Evolutionary conservation across 2,329 filamentous ascomycete genomes (phyloP).

Genomic region (Metarhizium album): DNA sequence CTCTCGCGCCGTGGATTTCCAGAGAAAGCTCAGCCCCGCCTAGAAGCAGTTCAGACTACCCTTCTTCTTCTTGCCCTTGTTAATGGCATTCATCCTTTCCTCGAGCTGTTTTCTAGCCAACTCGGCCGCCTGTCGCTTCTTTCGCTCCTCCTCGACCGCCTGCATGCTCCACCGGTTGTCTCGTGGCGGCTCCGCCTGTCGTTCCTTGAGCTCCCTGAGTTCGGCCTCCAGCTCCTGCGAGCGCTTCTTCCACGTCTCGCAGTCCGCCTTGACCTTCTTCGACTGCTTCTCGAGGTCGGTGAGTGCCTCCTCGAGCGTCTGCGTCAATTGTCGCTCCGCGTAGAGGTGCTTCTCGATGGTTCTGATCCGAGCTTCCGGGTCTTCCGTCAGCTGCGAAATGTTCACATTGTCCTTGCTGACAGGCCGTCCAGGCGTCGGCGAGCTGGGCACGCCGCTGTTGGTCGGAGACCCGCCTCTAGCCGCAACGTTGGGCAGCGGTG

Average conservation of each 20-base stretch:
- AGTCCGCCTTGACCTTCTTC: conserved; percentile 83
- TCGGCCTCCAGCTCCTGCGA: conserved; percentile 64
- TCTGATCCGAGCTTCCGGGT: conserved; percentile 88
- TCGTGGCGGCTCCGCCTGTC: conserved; percentile 33
- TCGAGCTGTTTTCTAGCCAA: conserved; percentile 80
- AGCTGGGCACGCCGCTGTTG: conserved; percentile 31
- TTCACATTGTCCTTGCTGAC: conserved; percentile 63
- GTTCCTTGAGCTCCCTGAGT: conserved; percentile 53
- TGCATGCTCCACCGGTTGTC: conserved; percentile 64
- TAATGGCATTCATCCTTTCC: conserved; percentile 87
- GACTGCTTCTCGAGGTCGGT: conserved; percentile 87
- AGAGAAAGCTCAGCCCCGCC: conserved; percentile 11
- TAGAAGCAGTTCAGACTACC: conserved; percentile 96
- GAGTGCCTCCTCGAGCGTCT: conserved; percentile 88
- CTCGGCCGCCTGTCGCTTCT: conserved; percentile 84
- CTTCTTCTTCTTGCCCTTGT: conserved; percentile 89
- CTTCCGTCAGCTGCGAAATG: conserved; percentile 74
- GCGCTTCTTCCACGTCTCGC: conserved; percentile 84
- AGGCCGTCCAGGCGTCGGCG: conserved; percentile 53
- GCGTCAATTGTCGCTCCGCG: conserved; percentile 92
- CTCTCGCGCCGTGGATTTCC: conserved; percentile 4
- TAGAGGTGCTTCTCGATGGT: conserved; percentile 95
- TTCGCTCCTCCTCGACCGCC: conserved; percentile 91
- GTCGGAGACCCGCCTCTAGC: conserved; percentile 34
- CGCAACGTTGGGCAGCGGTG: conserved; percentile 63